A percentile compares a stretch with the other conserved stretches of the same genome.
phyloP scores from a whole-genome alignment of 768 basidiomycete species.

The Rhodotorula toruloides region DNA sequence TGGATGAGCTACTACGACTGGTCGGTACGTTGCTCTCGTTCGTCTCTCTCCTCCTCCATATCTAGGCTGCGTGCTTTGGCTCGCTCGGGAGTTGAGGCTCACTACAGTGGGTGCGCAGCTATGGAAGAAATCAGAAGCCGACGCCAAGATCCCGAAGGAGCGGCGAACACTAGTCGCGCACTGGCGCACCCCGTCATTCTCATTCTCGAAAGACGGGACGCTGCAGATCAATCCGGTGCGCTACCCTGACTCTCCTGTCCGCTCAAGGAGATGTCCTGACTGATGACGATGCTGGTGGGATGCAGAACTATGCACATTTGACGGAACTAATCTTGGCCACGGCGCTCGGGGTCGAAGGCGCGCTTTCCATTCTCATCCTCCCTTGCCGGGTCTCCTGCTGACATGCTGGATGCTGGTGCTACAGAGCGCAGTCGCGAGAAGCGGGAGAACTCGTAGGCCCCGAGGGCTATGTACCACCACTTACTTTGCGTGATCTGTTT shows the following conservation, averaged over 20 bases:
- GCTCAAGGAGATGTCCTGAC: neutral
- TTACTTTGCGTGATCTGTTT: too few relatives aligned
- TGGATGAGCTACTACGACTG: neutral
- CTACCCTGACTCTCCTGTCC: neutral
- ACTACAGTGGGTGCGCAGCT: neutral
- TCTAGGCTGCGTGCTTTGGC: neutral
- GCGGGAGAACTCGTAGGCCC: too few relatives aligned
- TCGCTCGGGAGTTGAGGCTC: neutral
- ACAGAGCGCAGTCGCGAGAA: too few relatives aligned
- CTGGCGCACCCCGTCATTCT: neutral
- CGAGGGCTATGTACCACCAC: too few relatives aligned
- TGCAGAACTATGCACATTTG: neutral
- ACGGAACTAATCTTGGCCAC: neutral
- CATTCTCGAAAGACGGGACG: neutral
- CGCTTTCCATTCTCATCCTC: neutral
- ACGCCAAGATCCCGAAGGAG: neutral
- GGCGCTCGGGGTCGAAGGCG: neutral
- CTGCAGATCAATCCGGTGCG: neutral
- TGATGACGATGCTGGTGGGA: too few relatives aligned
- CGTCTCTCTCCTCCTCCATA: too few relatives aligned
- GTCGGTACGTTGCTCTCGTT: neutral
- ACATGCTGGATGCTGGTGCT: too few relatives aligned
- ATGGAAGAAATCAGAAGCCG: neutral
- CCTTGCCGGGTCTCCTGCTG: too few relatives aligned
- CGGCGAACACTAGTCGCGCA: neutral